Evolutionary conservation across 2,329 filamentous ascomycete species (phyloP), one percentile per base, ranked within the genome.

Genomic region (Botrytis sinoallii): DNA sequence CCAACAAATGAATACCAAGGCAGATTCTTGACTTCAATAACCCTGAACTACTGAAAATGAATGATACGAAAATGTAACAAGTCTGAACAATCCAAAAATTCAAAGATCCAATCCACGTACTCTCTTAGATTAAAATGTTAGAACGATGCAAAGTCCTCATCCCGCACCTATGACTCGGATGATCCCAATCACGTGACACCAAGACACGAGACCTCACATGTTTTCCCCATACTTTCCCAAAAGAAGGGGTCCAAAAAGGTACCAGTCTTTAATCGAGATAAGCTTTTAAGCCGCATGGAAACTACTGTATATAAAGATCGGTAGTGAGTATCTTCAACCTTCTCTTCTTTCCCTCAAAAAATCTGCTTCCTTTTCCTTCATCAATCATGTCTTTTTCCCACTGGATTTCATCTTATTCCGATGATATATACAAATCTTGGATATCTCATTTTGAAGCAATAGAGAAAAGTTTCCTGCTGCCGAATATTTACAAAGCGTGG

Each of bases 201-300:
- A 25, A 4, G n/a, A 38, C 18, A 18, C 16, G 40, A 22, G 22
- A 4, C 5, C 18, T 57, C 66, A 68, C 66, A 35, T 68, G 65
- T 40, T 52, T 57, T 65, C 72, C 67, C 72, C 72, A 70, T 70
- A 73, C 68, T 63, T 63, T 68, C 25, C 16, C 14, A 22, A 66
- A 66, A 57, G 46, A 46, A 72, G 48, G 70, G 70, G 64, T 55
- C 66, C 59, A 48, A 68, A n/a, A 42, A 42, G 72, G 72, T 52
- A 73, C 72, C 20, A 59, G 42, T 64, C 42, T 66, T 35, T 65
- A 65, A 71, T 64, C 42, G 18, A 61, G 48, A 74, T 77, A 77
- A 77, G 76, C 72, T 77, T 78, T 78, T 77, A 74, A 78, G 77
- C 74, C 74, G 65, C 74, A 75, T 71, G 35, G 52, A n/a, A 68